Evolutionary conservation across 805 yeast genomes (phyloP).

Genomic region (Candida caryicola): DNA sequence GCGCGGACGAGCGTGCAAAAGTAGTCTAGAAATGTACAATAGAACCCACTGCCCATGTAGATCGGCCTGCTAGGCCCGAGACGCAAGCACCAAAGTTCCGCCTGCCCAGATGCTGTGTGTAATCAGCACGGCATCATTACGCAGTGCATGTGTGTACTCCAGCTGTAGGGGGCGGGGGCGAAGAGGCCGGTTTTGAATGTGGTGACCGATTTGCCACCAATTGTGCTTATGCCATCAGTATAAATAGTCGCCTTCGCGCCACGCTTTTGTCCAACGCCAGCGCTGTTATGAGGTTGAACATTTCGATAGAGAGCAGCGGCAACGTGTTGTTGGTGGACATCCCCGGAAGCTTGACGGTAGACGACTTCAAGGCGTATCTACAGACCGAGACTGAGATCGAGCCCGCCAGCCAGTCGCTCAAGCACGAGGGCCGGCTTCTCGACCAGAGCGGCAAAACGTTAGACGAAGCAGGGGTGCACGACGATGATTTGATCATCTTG

Average conservation of each 20-base stretch:
- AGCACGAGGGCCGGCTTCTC: slow-evolving; percentile 45
- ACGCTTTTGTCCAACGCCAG: too few species aligned
- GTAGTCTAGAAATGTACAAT: too few species aligned
- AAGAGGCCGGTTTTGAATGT: too few species aligned
- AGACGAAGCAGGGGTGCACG: slow-evolving; percentile 45
- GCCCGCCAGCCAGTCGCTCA: slow-evolving; percentile 45
- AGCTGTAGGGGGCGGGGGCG: too few species aligned
- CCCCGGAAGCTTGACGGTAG: slow-evolving; percentile 57
- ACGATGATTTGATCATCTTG: slow-evolving; percentile 58
- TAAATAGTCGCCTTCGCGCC: too few species aligned
- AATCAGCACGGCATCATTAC: too few species aligned
- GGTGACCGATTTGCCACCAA: background rate
- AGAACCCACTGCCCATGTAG: too few species aligned
- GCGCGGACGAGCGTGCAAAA: too few species aligned
- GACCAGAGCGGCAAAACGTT: slow-evolving; percentile 36
- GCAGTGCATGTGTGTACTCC: too few species aligned
- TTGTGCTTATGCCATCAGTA: slow-evolving; percentile 1
- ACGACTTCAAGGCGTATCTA: slow-evolving; percentile 69
- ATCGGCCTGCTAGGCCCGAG: too few species aligned
- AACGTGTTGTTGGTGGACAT: slow-evolving; percentile 53
- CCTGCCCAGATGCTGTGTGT: too few species aligned
- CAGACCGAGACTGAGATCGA: slow-evolving; percentile 64
- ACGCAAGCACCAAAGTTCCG: too few species aligned
- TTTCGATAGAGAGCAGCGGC: slow-evolving; percentile 19
- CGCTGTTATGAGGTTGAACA: slow-evolving; percentile 18